Percentiles rank a stretch among this genome's conserved stretches.
Evolutionary conservation across 306 rosid species (phyloP).

Genomic region (Rosa persica): DNA sequence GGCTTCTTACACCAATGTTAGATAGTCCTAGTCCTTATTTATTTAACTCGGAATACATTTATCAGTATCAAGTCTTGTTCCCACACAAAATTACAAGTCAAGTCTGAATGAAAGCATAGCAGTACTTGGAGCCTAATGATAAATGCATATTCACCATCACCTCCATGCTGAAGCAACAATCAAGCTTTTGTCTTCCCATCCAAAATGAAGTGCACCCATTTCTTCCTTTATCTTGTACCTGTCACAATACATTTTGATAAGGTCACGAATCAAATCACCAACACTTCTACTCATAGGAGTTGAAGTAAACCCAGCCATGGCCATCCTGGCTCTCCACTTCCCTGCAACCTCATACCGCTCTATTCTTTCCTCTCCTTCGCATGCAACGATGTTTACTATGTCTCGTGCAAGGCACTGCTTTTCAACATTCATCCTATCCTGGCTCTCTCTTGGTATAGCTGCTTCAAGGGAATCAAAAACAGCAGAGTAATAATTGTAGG

Average conservation of each 20-base stretch:
- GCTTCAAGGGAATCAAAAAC: constrained; percentile 86
- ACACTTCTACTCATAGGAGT: constrained; percentile 52
- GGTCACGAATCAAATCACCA: constrained; percentile 45
- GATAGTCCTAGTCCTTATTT: constrained; percentile 26
- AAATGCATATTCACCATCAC: constrained; percentile 29
- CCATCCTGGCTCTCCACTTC: constrained; percentile 97
- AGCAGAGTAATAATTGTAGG: constrained; percentile 80
- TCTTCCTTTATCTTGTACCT: constrained; percentile 75
- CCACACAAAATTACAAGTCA: constrained; percentile 35
- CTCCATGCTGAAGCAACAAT: constrained; percentile 95
- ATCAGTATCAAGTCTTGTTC: constrained; percentile 32
- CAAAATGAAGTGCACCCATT: constrained; percentile 79
- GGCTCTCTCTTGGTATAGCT: constrained; percentile 89
- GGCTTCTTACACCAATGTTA: constrained; percentile 22
- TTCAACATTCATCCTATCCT: constrained; percentile 91
- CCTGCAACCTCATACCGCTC: constrained; percentile 96
- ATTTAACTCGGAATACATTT: constrained; percentile 26
- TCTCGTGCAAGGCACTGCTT: constrained; percentile 93
- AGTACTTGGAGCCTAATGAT: constrained; percentile 22
- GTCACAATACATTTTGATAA: constrained; percentile 58
- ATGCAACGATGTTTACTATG: constrained; percentile 82
- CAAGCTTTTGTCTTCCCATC: constrained; percentile 93
- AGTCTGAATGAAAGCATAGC: constrained; percentile 23
- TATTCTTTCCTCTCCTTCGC: constrained; percentile 91
- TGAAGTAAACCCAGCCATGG: constrained; percentile 84